Conservation (phyloP, 2,329 filamentous ascomycete genomes). For the Epichloe bromicola region DNA sequence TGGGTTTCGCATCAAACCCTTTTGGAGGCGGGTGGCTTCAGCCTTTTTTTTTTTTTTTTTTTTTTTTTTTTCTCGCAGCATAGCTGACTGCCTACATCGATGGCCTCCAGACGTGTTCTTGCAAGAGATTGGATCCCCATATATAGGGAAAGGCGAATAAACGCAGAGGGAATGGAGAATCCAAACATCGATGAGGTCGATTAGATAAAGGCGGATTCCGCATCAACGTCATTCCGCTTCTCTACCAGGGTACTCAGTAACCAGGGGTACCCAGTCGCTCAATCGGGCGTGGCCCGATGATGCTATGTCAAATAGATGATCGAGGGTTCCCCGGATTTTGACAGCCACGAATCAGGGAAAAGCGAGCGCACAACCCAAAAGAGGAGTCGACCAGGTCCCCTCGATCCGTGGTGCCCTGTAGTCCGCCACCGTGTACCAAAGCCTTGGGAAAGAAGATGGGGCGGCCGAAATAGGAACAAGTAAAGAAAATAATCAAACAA, state of each 20-base stretch:
- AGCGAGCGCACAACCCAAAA: neutral
- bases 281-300: neutral
- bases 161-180: too few relatives aligned
- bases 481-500: neutral
- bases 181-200: too few relatives aligned
- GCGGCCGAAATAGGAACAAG: neutral
- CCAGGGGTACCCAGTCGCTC: neutral
- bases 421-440: neutral
- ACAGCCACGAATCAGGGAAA: neutral
- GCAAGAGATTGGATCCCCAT: too few relatives aligned
- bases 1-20: too few relatives aligned
- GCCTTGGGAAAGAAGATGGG: neutral
- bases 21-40: too few relatives aligned
- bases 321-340: slow-evolving; percentile 5
- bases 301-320: neutral
- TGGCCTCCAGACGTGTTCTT: too few relatives aligned
- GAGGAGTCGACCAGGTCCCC: neutral
- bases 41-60: too few relatives aligned
- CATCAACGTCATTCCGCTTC: neutral
- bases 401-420: neutral
- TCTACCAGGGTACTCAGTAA: neutral
- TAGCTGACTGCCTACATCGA: too few relatives aligned
- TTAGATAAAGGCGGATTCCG: neutral
- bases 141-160: too few relatives aligned
- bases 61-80: too few relatives aligned